Evolutionary conservation across 2,329 filamentous ascomycete genomes (phyloP).

Genomic region (Karstenula rhodostoma): DNA sequence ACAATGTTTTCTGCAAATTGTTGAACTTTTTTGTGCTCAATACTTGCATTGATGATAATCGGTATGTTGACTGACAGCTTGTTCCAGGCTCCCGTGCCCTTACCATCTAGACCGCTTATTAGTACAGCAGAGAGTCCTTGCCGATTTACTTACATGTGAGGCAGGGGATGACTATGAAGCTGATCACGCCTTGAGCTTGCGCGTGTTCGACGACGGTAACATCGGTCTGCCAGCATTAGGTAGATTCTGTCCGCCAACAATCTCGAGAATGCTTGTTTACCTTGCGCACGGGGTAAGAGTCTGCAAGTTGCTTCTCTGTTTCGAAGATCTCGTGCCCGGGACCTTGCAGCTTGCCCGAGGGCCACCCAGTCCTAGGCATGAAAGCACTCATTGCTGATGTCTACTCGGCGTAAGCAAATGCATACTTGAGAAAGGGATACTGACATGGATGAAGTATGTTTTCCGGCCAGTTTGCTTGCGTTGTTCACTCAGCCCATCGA

Average conservation of each 20-base stretch:
- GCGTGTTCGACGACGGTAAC: constrained; percentile 14
- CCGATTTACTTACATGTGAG: not conserved
- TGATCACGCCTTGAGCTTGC: constrained; percentile 5
- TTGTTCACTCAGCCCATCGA: constrained; percentile 1
- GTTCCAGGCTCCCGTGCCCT: constrained; percentile 16
- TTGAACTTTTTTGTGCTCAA: constrained; percentile 1
- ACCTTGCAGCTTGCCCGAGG: not conserved
- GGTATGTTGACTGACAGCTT: constrained; percentile 8
- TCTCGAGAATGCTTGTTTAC: not conserved
- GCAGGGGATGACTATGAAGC: constrained; percentile 12
- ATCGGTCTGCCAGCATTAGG: constrained; percentile 3
- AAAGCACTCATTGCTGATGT: constrained; percentile 9
- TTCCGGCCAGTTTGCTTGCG: not conserved
- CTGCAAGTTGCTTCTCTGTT: constrained; percentile 14
- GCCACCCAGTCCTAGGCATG: constrained; percentile 10
- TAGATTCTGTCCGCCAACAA: not conserved
- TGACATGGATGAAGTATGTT: constrained; percentile 2
- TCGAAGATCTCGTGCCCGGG: constrained; percentile 5
- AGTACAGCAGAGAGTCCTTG: not conserved
- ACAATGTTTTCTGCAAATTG: constrained; percentile 2
- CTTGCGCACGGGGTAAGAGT: constrained; percentile 8
- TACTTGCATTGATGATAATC: not conserved
- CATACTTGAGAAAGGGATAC: not conserved
- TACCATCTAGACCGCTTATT: constrained; percentile 5
- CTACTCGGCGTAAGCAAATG: not conserved